phyloP scores from a whole-genome alignment of 805 yeast genomes.

The Candida ulmi region DNA sequence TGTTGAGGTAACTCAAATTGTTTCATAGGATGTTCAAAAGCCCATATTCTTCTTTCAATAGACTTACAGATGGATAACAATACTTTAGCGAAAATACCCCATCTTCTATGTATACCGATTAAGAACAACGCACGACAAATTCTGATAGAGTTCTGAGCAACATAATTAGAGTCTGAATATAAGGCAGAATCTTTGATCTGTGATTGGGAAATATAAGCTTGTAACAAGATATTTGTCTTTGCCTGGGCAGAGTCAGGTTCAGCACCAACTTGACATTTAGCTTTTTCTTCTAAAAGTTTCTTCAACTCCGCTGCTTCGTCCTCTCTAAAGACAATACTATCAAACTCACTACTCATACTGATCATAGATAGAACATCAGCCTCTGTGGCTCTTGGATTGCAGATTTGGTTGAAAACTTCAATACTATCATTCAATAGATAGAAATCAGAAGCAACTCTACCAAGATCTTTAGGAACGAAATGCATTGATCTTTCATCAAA shows the following conservation, averaged over 20 bases:
- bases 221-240: slow-evolving; percentile 82
- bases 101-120: slow-evolving; percentile 80
- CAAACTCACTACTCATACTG: slow-evolving; percentile 91
- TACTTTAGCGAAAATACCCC: slow-evolving; percentile 79
- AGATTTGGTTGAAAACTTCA: slow-evolving; percentile 81
- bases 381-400: slow-evolving; percentile 81
- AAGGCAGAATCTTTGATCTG: slow-evolving; percentile 72
- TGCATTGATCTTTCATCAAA: slow-evolving; percentile 82
- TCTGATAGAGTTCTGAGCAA: slow-evolving; percentile 93
- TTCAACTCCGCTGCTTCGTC: slow-evolving; percentile 80
- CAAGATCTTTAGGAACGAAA: slow-evolving; percentile 80
- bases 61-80: slow-evolving; percentile 82
- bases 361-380: slow-evolving; percentile 88
- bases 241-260: slow-evolving; percentile 71
- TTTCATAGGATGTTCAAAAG: slow-evolving; percentile 80
- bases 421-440: slow-evolving; percentile 80
- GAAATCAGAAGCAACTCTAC: slow-evolving; percentile 92
- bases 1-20: slow-evolving; percentile 79
- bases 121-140: slow-evolving; percentile 87
- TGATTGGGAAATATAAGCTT: slow-evolving; percentile 79
- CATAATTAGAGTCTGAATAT: slow-evolving; percentile 82
- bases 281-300: slow-evolving; percentile 47
- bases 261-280: slow-evolving; percentile 81
- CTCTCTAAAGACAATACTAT: slow-evolving; percentile 78
- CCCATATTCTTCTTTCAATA: slow-evolving; percentile 81